Percentiles rank a stretch among this genome's conserved stretches.
Evolutionary conservation across 75 land plant species (phyloP).

Genomic region (Cupressus sempervirens): DNA sequence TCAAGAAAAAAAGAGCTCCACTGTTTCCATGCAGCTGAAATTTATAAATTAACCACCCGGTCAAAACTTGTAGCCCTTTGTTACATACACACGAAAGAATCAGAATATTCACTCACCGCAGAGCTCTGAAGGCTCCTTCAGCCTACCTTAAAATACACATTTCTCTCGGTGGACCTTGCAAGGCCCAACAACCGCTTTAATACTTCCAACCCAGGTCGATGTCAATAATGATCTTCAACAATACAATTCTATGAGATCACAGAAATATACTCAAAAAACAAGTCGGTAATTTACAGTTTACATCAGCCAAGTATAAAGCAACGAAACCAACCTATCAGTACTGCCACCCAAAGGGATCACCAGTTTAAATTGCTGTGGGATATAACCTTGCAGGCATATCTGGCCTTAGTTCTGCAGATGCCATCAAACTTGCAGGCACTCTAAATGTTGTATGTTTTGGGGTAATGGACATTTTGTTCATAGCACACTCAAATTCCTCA

Average conservation of each 20-base stretch:
- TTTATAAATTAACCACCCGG: background rate
- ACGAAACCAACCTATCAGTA: background rate
- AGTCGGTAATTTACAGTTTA: background rate
- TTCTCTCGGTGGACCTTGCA: constrained; percentile 3
- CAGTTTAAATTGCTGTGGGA: background rate
- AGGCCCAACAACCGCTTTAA: constrained; percentile 9
- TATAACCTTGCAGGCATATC: constrained; percentile 3
- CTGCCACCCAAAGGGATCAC: background rate
- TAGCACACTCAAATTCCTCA: constrained; percentile 41
- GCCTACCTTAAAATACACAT: constrained; percentile 4
- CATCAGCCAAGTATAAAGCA: background rate
- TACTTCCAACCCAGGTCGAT: background rate
- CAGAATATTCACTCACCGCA: background rate
- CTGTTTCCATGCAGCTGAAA: background rate
- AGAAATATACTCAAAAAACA: background rate
- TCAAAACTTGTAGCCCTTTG: background rate
- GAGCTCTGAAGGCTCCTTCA: background rate
- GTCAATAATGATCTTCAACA: background rate
- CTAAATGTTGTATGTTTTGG: constrained; percentile 26
- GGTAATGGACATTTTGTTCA: constrained; percentile 67
- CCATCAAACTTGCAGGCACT: background rate
- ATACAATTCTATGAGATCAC: background rate
- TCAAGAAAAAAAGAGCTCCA: background rate
- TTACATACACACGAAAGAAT: background rate
- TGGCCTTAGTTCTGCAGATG: background rate